Conservation (phyloP, 306 rosid species). For the Astragalus membranaceus region DNA sequence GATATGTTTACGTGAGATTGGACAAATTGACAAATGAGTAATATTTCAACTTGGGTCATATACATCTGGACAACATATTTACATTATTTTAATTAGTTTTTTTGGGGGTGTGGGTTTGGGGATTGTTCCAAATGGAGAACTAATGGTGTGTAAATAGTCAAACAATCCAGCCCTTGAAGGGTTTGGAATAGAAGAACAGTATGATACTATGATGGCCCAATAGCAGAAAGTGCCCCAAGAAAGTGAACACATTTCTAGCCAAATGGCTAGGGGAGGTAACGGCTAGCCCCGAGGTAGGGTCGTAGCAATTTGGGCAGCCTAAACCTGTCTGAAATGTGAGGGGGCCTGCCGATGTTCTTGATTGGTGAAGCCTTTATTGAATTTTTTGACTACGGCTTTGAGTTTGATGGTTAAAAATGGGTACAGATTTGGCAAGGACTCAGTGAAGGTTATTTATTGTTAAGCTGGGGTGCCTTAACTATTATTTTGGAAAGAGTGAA, state of each 20-base stretch:
- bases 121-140: not conserved
- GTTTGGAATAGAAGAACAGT: not conserved
- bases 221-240: not conserved
- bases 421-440: not conserved
- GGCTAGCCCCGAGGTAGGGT: not conserved
- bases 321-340: not conserved
- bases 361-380: not conserved
- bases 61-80: not conserved
- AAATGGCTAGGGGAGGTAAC: not conserved
- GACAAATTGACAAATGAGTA: constrained; percentile 73
- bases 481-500: not conserved
- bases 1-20: constrained; percentile 73
- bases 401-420: not conserved
- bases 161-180: not conserved
- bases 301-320: not conserved
- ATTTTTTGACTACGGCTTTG: not conserved
- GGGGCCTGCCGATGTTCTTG: not conserved
- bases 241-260: not conserved
- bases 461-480: not conserved
- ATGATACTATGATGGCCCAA: not conserved
- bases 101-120: not conserved
- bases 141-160: not conserved
- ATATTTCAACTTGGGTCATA: constrained; percentile 20
- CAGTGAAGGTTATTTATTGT: not conserved
- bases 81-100: not conserved